These are phyloP conservation scores for Microbotryum violaceum DNA, from an alignment of 1,284 basidiomycete genomes.

Conservation along the genomic window DNA sequence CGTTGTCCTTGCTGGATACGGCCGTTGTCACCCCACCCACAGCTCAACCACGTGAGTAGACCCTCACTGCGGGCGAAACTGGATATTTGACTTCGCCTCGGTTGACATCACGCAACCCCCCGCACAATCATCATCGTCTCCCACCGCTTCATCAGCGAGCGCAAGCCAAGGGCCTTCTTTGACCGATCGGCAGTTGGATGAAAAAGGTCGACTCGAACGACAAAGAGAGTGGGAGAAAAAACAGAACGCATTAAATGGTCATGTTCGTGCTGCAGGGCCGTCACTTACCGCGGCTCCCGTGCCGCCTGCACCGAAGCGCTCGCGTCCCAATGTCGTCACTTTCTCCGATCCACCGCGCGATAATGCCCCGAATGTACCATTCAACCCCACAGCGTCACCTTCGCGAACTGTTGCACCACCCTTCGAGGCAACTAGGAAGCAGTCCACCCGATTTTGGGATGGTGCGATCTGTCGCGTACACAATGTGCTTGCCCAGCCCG, in stretches of 20 bases:
- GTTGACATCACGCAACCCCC: background rate
- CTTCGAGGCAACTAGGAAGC: background rate
- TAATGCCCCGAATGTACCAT: background rate
- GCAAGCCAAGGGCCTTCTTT: background rate
- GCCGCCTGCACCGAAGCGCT: background rate
- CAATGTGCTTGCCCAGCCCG: conserved; percentile 5
- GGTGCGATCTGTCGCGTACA: conserved; percentile 21
- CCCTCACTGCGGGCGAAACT: background rate
- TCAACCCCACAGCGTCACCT: background rate
- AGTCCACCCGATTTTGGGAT: conserved; percentile 11
- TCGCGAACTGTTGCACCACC: background rate
- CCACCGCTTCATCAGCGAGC: background rate
- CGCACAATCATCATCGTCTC: background rate
- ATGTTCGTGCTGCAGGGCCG: background rate
- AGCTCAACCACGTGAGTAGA: background rate
- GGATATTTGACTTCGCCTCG: background rate
- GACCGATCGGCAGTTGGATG: conserved; percentile 7
- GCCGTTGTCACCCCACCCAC: background rate
- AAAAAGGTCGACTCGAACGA: conserved; percentile 19
- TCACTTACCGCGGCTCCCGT: background rate
- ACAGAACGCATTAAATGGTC: background rate
- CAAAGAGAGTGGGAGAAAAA: conserved; percentile 5
- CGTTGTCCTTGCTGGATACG: too few species aligned
- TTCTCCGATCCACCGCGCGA: conserved; percentile 7
- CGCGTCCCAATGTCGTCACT: conserved; percentile 9